phyloP scores from a whole-genome alignment of 1,284 basidiomycete species.

The Meira nashicola region DNA sequence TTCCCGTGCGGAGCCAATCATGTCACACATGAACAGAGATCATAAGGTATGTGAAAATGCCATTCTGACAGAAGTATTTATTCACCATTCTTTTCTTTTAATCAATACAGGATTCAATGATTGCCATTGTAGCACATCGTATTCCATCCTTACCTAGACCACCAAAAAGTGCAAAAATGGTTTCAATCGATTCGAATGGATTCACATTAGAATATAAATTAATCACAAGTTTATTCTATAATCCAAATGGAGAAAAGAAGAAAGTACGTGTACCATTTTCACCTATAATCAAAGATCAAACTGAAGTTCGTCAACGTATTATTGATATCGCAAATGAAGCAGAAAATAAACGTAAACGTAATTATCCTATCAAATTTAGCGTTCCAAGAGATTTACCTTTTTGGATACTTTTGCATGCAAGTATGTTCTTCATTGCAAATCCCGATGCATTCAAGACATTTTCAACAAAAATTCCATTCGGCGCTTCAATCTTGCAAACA shows the following conservation, averaged over 20 bases:
- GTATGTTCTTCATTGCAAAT: constrained; percentile 1
- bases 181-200: constrained; percentile 4
- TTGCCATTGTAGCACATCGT: constrained; percentile 10
- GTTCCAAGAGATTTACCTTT: constrained; percentile 10
- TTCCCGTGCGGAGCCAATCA: constrained; percentile 2
- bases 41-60: neutral
- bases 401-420: neutral
- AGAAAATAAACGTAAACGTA: neutral
- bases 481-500: neutral
- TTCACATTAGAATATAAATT: constrained; percentile 13
- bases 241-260: constrained; percentile 2
- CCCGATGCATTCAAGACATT: neutral
- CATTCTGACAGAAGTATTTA: neutral
- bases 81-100: neutral
- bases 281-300: neutral
- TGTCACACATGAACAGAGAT: constrained; percentile 14
- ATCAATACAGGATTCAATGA: constrained; percentile 7
- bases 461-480: neutral
- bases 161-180: constrained; percentile 1
- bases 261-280: constrained; percentile 4
- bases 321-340: constrained; percentile 7
- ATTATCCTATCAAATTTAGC: constrained; percentile 15
- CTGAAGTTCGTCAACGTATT: constrained; percentile 8
- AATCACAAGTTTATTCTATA: neutral
- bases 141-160: neutral